Base-by-base conservation (phyloP, 495 filamentous ascomycete genomes). In the Aspergillus kassunensis region DNA sequence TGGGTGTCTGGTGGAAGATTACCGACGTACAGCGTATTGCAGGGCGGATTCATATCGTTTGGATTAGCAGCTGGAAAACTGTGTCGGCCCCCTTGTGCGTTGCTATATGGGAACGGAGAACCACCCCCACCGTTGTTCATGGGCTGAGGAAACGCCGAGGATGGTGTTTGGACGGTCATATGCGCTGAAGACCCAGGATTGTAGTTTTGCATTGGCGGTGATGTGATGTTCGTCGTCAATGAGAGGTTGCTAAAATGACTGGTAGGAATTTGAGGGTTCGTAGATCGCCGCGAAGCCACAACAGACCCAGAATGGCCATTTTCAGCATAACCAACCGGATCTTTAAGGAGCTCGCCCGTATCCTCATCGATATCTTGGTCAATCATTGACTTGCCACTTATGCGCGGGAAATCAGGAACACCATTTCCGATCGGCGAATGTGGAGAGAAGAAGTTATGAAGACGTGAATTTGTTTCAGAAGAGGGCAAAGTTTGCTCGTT, bases 11-110 rank as follows among this genome's bases (percentile, higher is more conserved):
- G 83, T 0, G 93, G 93, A 34, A 98, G 78, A 61, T 98, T 98
- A 18, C 93, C 93, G 24, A 98, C 95, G 62, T 98, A 97, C 18
- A 98, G 77, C 3, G 93, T 98, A 67, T 98, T 98, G 76, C 95
- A 98, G 7, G 93, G 93, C 2, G 93, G 95, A 65, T 97, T 97
- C 68, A 96, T 87, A 60, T 98, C 95, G 24, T 93, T 93, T 4
- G 92, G 93, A 59, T 97, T 97, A 42, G 89, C 90, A 6, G 93
- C 88, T 6, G 91, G 90, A 45, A 89, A 87, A 62, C 86, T 89
- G 55, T 83, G 85, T 40, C 83, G 79, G 51, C 77, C 79, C 43
- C 78, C 80, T 55, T 81, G 80, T 56, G 81, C 80, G 43, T 74
- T 76, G 25, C 70, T 70, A 42, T 83, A 76, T 42, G 81, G 86